phyloP scores from a whole-genome alignment of 2,329 filamentous ascomycete genomes.

The Meredithiella fracta region DNA sequence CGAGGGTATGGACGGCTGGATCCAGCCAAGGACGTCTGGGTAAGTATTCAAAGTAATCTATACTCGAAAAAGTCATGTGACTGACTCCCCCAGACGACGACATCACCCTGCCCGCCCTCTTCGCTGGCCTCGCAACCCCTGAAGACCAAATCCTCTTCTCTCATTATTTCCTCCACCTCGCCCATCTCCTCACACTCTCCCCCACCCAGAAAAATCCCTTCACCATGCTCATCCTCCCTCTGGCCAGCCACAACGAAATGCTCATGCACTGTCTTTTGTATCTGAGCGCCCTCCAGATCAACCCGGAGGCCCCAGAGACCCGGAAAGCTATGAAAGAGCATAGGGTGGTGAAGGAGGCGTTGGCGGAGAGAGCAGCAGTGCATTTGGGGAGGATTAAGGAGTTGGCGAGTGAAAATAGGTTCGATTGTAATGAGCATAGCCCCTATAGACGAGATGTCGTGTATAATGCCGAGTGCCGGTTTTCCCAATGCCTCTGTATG shows the following conservation, averaged over 20 bases:
- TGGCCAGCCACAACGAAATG: slow-evolving; percentile 63
- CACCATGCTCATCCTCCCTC: slow-evolving; percentile 65
- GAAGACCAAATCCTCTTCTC: slow-evolving; percentile 69
- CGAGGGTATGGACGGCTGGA: slow-evolving; percentile 74
- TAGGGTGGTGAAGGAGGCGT: background rate
- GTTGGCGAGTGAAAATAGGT: background rate
- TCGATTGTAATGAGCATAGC: background rate
- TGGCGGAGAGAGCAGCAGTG: background rate
- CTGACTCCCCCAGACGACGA: slow-evolving; percentile 19
- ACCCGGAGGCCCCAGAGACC: slow-evolving; percentile 41
- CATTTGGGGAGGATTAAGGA: background rate
- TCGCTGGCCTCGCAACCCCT: slow-evolving; percentile 64
- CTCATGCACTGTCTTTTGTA: slow-evolving; percentile 85
- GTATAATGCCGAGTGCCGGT: slow-evolving; percentile 4
- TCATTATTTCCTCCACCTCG: slow-evolving; percentile 67
- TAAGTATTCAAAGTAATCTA: slow-evolving; percentile 31
- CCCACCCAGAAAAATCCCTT: slow-evolving; percentile 71
- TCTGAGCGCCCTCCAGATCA: slow-evolving; percentile 62
- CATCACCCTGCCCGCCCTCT: slow-evolving; percentile 48
- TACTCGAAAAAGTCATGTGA: background rate
- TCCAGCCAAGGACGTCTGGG: slow-evolving; percentile 50
- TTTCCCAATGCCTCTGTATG: slow-evolving; percentile 46
- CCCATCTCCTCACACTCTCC: slow-evolving; percentile 66
- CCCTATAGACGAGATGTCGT: background rate
- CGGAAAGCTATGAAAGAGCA: slow-evolving; percentile 33